Conservation (phyloP, 768 basidiomycete species). For the Xerocomellus intermedius region DNA sequence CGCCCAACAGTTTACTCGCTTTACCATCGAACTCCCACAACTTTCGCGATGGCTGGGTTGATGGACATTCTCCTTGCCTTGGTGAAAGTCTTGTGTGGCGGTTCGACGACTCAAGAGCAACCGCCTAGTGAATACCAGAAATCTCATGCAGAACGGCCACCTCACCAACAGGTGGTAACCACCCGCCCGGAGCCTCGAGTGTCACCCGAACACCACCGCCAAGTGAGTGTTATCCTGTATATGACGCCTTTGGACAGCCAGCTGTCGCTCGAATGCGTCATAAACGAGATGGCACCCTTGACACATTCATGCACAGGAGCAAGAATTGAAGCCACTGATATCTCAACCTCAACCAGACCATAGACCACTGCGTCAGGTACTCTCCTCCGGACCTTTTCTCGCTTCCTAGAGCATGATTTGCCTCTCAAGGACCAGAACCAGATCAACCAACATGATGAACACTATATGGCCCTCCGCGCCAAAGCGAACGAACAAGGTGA, state of each 20-base stretch:
- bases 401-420: background rate
- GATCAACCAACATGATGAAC: constrained; percentile 63
- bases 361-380: constrained; percentile 19
- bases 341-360: constrained; percentile 17
- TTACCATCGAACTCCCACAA: background rate
- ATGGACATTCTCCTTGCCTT: constrained; percentile 28
- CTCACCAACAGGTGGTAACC: background rate
- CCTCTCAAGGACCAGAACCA: constrained; percentile 51
- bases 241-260: background rate
- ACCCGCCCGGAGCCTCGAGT: background rate
- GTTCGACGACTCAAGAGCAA: constrained; percentile 13
- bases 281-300: constrained; percentile 2
- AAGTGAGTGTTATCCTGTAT: constrained; percentile 14
- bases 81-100: constrained; percentile 24
- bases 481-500: constrained; percentile 80
- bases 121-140: constrained; percentile 5
- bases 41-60: constrained; percentile 20
- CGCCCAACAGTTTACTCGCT: too few relatives aligned
- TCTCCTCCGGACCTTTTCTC: background rate
- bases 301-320: constrained; percentile 14
- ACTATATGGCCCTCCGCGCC: constrained; percentile 70
- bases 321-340: constrained; percentile 14
- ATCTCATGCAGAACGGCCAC: constrained; percentile 11
- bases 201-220: constrained; percentile 1
- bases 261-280: background rate